phyloP scores from a whole-genome alignment of 2,329 filamentous ascomycete genomes.

The Aspergillus pseudoterreus region DNA sequence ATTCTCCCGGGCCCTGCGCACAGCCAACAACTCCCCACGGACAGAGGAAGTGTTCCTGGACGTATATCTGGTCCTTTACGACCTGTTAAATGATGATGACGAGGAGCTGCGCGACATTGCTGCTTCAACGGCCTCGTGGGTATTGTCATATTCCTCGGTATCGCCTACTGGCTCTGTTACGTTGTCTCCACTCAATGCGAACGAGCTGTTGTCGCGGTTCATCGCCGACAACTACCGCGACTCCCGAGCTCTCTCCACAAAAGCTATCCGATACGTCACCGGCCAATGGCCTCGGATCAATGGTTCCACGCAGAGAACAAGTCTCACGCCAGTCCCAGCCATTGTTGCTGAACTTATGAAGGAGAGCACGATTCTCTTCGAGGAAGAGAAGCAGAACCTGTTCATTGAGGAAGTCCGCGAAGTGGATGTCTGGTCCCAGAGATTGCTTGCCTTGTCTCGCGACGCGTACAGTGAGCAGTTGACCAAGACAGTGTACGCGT shows the following conservation, averaged over 20 bases:
- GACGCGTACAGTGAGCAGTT: conserved; percentile 19
- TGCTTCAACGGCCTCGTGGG: conserved; percentile 37
- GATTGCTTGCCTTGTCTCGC: conserved; percentile 40
- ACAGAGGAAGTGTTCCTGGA: conserved; percentile 44
- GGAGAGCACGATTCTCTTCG: conserved; percentile 61
- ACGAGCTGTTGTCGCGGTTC: conserved; percentile 36
- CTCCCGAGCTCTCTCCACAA: conserved; percentile 31
- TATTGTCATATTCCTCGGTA: conserved; percentile 32
- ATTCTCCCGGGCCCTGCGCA: conserved; percentile 43
- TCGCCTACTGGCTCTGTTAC: conserved; percentile 26
- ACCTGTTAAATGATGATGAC: conserved; percentile 82
- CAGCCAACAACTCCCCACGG: conserved; percentile 16
- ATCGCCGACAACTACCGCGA: conserved; percentile 31
- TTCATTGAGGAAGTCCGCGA: conserved; percentile 81
- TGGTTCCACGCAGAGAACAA: conserved; percentile 11
- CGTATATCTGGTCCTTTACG: conserved; percentile 65
- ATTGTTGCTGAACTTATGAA: conserved; percentile 32
- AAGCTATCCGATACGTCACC: conserved; percentile 38
- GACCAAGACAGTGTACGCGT: conserved; percentile 22
- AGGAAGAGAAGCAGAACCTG: conserved; percentile 89
- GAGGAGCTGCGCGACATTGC: conserved; percentile 75
- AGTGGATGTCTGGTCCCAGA: conserved; percentile 61
- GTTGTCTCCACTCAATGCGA: conserved; percentile 49
- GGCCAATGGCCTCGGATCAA: conserved; percentile 26
- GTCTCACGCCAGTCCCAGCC: conserved; percentile 22